phyloP scores from a whole-genome alignment of 148 eudicot genomes.

The Camellia granthamiana region DNA sequence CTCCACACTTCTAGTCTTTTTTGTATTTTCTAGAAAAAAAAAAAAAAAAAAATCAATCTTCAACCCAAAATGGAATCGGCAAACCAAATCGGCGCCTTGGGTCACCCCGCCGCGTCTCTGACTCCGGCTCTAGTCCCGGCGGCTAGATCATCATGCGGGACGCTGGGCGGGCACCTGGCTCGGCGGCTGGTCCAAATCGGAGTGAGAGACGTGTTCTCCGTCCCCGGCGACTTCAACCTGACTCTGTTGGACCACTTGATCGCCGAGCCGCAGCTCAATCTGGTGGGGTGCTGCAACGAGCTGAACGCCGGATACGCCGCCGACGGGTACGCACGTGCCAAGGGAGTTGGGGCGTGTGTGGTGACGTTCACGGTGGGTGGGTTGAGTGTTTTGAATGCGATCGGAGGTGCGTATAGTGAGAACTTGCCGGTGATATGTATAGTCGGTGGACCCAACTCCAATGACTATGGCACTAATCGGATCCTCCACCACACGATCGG shows the following conservation, averaged over 20 bases:
- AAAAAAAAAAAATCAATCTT: not conserved
- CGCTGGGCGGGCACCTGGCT: conserved; percentile 64
- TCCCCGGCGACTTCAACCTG: conserved; percentile 78
- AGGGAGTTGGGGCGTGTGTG: conserved; percentile 77
- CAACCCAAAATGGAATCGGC: conserved; percentile 9
- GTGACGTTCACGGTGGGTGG: conserved; percentile 88
- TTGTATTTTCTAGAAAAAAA: not conserved
- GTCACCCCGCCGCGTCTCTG: not conserved
- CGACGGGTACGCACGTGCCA: conserved; percentile 79
- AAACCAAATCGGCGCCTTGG: not conserved
- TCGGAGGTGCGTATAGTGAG: conserved; percentile 84
- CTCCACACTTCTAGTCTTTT: not conserved
- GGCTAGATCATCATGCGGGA: conserved; percentile 27
- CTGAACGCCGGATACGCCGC: conserved; percentile 89
- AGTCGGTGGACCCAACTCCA: conserved; percentile 83
- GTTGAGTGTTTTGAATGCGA: conserved; percentile 62
- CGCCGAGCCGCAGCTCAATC: conserved; percentile 54
- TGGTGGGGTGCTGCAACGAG: conserved; percentile 84
- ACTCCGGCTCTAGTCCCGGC: not conserved
- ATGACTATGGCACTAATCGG: conserved; percentile 65
- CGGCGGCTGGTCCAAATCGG: conserved; percentile 68
- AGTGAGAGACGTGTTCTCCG: conserved; percentile 62
- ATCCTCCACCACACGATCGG: conserved; percentile 78
- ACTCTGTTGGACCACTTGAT: conserved; percentile 62
- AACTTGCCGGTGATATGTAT: conserved; percentile 76